Base-by-base conservation (phyloP, 306 rosid genomes). In the Dryas drummondii region DNA sequence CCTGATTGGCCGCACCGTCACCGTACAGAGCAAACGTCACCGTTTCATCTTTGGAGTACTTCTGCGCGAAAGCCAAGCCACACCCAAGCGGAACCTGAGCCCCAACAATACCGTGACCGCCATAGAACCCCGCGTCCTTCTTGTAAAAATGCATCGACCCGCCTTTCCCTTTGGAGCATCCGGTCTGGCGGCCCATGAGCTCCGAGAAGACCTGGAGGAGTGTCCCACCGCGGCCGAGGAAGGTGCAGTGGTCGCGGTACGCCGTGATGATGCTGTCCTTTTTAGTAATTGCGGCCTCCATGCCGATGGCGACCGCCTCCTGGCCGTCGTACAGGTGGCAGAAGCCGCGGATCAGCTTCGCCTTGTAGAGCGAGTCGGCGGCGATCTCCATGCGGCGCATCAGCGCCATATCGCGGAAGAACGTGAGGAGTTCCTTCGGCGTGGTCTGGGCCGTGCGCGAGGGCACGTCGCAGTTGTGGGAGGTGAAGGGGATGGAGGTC, bases 301-400 rank as follows among this genome's bases (percentile, higher is more conserved):
- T 94, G 2, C 97, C 98, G 4, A 90, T 55, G 7, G 91, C 90
- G 6, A 91, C 93, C 1, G 98, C 98, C 71, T 94, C 98, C 47
- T 94, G 97, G 5, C 97, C 98, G 76, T 94, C 97, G 78, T 94
- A 94, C 3, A 94, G 92, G 71, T 94, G 97, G 76, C 98, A 94
- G 52, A 94, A 94, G 2, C 98, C 98, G 37, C 96, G 93, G 77
- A 94, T 91, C 76, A 91, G 90, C 75, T 94, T 94, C 17, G 98
- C 87, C 85, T 94, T 94, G 73, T 94, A 94, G 69, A 94, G 97
- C 1, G 98, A 94, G n/a, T 94, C 98, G 1, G 97, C 96, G 4
- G 98, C 87, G 58, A 94, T 91, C 85, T 94, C 98, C 96, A 91
- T 90, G 0, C 98, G 94, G 0, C 97, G 96, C 97, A 94, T 94